Base-by-base conservation (phyloP, 2,329 filamentous ascomycete species). In the Sporothrix euskadiensis region DNA sequence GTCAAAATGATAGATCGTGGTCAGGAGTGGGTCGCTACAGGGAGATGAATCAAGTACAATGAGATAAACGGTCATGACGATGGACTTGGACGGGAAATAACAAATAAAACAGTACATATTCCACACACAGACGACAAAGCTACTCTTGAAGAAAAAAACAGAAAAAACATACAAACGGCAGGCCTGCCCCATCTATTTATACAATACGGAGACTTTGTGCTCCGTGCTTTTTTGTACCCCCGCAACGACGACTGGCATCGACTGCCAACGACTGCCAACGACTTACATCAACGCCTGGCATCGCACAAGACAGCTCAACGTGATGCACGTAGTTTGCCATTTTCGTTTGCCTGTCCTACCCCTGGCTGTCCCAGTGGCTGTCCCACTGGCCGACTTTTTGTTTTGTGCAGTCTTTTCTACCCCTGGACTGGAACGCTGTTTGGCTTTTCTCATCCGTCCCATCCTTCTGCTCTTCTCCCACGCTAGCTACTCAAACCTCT, bases 1-100 rank as follows among this genome's bases (percentile, higher is more conserved):
- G 61, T 66, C 61, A 66, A 65, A 47, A 66, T 47, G 61, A 66
- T 47, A 41, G 61, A 66, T 47, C 39, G n/a, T 66, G 39, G 10
- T 3, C 7, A 35, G 39, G 30, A 9, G 22, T 47, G 61, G 39
- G 61, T 4, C 39, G 26, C 22, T 16, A 30, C 12, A 47, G n/a
- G 4, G 16, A 39, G 39, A 41, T 26, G 26, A 32, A 19, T 52
- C 52, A 9, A 30, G 16, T 30, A 30, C 57, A 41, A 41, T 41
- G n/a, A 30, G n/a, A 26, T 16, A 16, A 30, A 19, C 14, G 22
- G 26, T 32, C 26, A 6, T 16, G 1, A 4, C 4, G 4, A 26
- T 14, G 35, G n/a, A 14, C 30, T 19, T 22, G n/a, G 19, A n/a
- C 9, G 14, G 14, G 14, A 4, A 16, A n/a, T 8, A 2, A 8